phyloP scores from a whole-genome alignment of 116 monocot species.

The Phalaenopsis hybrid region DNA sequence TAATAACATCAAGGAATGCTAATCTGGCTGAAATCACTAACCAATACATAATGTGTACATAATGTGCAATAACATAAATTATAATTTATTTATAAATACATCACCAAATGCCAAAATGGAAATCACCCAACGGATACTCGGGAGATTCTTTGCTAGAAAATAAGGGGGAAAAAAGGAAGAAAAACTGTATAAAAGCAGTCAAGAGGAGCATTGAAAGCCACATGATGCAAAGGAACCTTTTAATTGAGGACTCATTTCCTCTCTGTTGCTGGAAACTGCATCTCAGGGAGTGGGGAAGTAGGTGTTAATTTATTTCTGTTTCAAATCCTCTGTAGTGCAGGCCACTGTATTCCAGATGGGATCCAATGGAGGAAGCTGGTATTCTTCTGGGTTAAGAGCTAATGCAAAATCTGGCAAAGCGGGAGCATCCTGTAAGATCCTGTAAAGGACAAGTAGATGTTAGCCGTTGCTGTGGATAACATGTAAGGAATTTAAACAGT shows the following conservation, averaged over 20 bases:
- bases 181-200: neutral
- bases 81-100: constrained; percentile 3
- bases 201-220: neutral
- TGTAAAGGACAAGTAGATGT: constrained; percentile 16
- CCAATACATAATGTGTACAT: too few species aligned
- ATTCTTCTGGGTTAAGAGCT: constrained; percentile 86
- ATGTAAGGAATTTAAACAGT: neutral
- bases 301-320: neutral
- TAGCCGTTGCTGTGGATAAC: neutral
- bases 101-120: neutral
- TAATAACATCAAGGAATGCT: too few species aligned
- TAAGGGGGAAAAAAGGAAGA: too few species aligned
- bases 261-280: neutral
- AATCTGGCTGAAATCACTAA: too few species aligned
- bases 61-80: neutral
- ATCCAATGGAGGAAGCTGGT: constrained; percentile 59
- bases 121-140: neutral
- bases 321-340: neutral
- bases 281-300: neutral
- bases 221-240: neutral
- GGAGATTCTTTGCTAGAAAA: neutral
- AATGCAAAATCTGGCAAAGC: constrained; percentile 75
- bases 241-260: neutral
- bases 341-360: constrained; percentile 39
- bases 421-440: constrained; percentile 46